A percentile compares a stretch with the other conserved stretches of the same genome.
phyloP scores from a whole-genome alignment of 192 early-diverging fungal species.

The Podila clonocystis region DNA sequence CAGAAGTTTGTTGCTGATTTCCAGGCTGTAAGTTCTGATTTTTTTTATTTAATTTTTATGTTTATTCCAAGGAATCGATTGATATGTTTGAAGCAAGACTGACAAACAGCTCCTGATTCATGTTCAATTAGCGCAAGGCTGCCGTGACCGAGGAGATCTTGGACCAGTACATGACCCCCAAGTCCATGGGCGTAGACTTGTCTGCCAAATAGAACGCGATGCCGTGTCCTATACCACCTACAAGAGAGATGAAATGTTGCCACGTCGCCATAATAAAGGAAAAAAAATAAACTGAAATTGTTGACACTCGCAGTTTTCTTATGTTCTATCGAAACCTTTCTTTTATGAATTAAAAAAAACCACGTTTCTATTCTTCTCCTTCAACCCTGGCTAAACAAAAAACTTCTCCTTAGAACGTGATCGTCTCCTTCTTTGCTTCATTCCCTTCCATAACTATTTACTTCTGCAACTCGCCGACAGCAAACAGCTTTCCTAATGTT shows the following conservation, averaged over 20 bases:
- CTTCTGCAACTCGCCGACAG: conserved; percentile 79
- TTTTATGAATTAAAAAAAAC: conserved; percentile 3
- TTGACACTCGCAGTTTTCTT: neutral
- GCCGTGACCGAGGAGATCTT: conserved; percentile 71
- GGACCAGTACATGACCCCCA: conserved; percentile 71
- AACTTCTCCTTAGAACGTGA: neutral
- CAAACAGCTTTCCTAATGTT: conserved; percentile 92
- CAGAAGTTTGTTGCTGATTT: conserved; percentile 80
- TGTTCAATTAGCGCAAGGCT: conserved; percentile 53
- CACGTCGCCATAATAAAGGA: neutral
- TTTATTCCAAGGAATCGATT: neutral
- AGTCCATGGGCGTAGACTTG: conserved; percentile 27
- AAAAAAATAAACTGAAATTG: neutral
- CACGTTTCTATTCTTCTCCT: neutral
- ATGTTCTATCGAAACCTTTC: neutral
- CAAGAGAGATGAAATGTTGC: neutral
- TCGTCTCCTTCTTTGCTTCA: neutral
- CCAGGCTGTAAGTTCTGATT: conserved; percentile 64
- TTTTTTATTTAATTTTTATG: neutral
- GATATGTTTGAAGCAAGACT: neutral
- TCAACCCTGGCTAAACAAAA: neutral
- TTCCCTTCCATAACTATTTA: conserved; percentile 31
- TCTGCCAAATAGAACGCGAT: conserved; percentile 28
- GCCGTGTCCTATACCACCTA: neutral
- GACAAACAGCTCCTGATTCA: neutral